These are phyloP conservation scores for Aspergillus wentii DNA, from an alignment of 495 filamentous ascomycete genomes.

Conservation along the genomic window DNA sequence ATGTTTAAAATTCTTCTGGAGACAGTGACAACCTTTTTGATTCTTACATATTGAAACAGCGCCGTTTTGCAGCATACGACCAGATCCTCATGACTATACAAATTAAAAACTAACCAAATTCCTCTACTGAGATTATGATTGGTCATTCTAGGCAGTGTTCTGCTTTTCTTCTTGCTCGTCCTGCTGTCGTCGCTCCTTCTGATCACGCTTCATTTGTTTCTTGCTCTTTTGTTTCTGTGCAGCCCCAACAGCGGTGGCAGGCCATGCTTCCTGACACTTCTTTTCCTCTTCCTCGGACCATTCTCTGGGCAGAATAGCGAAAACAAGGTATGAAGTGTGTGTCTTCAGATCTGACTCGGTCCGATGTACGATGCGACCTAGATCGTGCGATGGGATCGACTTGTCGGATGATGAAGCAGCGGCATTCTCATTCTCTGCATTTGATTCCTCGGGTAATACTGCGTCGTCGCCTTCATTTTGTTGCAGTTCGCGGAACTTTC, in stretches of 20 bases:
- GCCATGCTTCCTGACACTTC: conserved; percentile 57
- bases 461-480: conserved; percentile 11
- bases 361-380: conserved; percentile 72
- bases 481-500: conserved; percentile 45
- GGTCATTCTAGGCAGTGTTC: no score
- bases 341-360: conserved; percentile 86
- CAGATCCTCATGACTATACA: no score
- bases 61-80: no score
- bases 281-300: conserved; percentile 83
- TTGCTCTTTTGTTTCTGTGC: conserved; percentile 41
- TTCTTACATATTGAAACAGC: no score
- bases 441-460: conserved; percentile 7
- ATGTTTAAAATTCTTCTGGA: no score
- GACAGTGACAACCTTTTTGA: no score
- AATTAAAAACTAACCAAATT: no score
- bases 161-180: conserved; percentile 4
- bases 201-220: conserved; percentile 48
- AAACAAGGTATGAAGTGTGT: conserved; percentile 92
- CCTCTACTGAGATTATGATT: no score
- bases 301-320: conserved; percentile 79
- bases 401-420: conserved; percentile 3
- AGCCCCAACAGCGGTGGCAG: conserved; percentile 11
- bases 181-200: conserved; percentile 39
- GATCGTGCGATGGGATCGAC: conserved; percentile 37
- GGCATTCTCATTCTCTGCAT: not conserved